Conservation (phyloP, 331 rosid genomes). For the Quercus tomentella region DNA sequence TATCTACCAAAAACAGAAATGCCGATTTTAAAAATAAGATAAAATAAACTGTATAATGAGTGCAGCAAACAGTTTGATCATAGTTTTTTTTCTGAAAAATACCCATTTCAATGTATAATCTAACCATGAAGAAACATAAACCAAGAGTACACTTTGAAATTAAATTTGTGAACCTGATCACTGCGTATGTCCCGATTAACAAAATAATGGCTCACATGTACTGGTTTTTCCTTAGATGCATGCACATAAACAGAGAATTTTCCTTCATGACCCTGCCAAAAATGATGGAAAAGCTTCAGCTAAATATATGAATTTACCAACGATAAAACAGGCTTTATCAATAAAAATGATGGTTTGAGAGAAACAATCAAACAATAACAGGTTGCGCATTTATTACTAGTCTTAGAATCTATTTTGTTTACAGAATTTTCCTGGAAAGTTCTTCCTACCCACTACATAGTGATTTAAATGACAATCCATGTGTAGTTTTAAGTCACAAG, state of each 20-base stretch:
- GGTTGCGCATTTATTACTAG: not conserved
- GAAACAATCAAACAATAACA: not conserved
- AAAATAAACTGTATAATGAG: not conserved
- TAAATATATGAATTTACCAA: not conserved
- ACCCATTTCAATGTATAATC: not conserved
- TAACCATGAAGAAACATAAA: not conserved
- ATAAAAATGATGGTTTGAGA: not conserved
- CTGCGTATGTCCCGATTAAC: constrained; percentile 76
- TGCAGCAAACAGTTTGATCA: not conserved
- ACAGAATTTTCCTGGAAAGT: too few species aligned
- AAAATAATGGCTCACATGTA: constrained; percentile 86
- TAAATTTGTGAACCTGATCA: constrained; percentile 56
- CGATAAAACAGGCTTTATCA: not conserved
- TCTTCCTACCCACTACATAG: too few species aligned
- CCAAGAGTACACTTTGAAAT: constrained; percentile 6
- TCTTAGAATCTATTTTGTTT: not conserved
- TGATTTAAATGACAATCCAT: too few species aligned
- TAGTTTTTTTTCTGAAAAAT: not conserved
- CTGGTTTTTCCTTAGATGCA: constrained; percentile 81
- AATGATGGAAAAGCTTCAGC: constrained; percentile 15
- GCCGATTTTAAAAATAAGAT: not conserved
- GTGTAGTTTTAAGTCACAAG: too few species aligned
- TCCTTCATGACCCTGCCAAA: constrained; percentile 95
- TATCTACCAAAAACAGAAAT: not conserved
- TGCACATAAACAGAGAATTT: constrained; percentile 94